phyloP scores from a whole-genome alignment of 805 yeast genomes.

The Lachancea nothofagi region DNA sequence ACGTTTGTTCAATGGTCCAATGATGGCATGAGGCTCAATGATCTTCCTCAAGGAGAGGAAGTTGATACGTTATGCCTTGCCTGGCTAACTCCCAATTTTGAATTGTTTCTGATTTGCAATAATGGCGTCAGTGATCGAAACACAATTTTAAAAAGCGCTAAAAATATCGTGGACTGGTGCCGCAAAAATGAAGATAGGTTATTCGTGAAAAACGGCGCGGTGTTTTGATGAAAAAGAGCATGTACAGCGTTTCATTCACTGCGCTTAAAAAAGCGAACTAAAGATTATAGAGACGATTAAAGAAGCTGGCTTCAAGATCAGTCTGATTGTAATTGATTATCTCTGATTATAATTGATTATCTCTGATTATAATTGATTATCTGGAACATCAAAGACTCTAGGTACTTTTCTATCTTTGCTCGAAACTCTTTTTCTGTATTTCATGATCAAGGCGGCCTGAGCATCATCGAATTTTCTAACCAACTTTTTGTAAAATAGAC shows the following conservation, averaged over 20 bases:
- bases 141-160: constrained; percentile 53
- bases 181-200: constrained; percentile 60
- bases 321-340: no score
- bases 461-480: constrained; percentile 35
- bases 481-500: constrained; percentile 65
- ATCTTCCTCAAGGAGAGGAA: constrained; percentile 16
- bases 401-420: constrained; percentile 19
- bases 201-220: constrained; percentile 71
- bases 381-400: constrained; percentile 7
- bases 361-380: background rate
- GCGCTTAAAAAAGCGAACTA: no score
- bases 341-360: no score
- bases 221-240: constrained; percentile 41
- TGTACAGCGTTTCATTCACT: no score
- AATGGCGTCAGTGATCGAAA: constrained; percentile 55
- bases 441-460: constrained; percentile 17
- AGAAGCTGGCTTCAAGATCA: no score
- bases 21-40: constrained; percentile 9
- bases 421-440: constrained; percentile 12
- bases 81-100: constrained; percentile 57
- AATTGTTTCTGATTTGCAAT: constrained; percentile 47
- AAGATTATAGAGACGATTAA: no score
- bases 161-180: constrained; percentile 70
- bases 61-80: constrained; percentile 39
- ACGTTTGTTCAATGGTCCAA: constrained; percentile 42